A percentile compares a stretch with the other conserved stretches of the same genome.
phyloP scores from a whole-genome alignment of 805 yeast genomes.

The Metschnikowia similis region DNA sequence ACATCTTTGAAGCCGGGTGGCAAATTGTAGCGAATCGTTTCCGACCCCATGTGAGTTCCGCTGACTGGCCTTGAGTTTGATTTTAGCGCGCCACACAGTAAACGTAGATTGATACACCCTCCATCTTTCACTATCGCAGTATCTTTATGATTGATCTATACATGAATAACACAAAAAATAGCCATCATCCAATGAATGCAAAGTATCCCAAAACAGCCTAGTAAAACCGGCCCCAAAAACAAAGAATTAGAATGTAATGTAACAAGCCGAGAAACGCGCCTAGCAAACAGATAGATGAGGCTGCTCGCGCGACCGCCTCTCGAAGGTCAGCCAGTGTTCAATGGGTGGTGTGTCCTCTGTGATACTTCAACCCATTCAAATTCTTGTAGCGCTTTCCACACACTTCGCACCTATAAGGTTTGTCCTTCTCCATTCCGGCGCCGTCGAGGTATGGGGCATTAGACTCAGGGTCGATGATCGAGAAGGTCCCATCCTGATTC shows the following conservation, averaged over 20 bases:
- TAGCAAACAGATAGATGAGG: neutral
- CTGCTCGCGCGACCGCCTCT: neutral
- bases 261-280: slow-evolving; percentile 1
- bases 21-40: no score
- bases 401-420: slow-evolving; percentile 96
- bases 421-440: slow-evolving; percentile 92
- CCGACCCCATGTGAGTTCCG: no score
- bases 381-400: slow-evolving; percentile 97
- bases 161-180: slow-evolving; percentile 3
- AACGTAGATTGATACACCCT: no score
- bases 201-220: slow-evolving; percentile 6
- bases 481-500: slow-evolving; percentile 88
- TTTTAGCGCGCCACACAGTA: no score
- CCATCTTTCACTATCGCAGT: neutral
- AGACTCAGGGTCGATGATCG: slow-evolving; percentile 86
- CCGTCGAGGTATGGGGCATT: slow-evolving; percentile 91
- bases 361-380: slow-evolving; percentile 92
- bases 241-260: slow-evolving; percentile 3
- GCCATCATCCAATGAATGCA: slow-evolving; percentile 4
- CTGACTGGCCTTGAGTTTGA: no score
- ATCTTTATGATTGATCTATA: slow-evolving; percentile 5
- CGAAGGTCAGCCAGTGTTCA: slow-evolving; percentile 23
- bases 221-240: slow-evolving; percentile 5
- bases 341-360: slow-evolving; percentile 97
- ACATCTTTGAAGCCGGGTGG: no score